phyloP scores from a whole-genome alignment of 1,284 basidiomycete genomes.

The Heterobasidion occidentale region DNA sequence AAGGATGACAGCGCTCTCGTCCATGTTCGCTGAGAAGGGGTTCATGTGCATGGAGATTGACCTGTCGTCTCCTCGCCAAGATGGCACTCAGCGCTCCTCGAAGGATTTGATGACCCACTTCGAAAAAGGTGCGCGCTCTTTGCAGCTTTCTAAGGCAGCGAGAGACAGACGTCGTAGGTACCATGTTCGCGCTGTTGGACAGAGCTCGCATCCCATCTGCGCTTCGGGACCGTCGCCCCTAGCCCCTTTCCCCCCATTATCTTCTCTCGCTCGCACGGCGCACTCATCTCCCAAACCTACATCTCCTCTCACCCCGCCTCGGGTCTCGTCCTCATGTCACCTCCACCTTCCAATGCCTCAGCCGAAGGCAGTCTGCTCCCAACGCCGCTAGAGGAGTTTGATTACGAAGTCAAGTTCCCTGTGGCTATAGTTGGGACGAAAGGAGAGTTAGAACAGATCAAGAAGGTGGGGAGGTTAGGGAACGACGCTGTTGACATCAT shows the following conservation, averaged over 20 bases:
- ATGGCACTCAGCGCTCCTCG: slow-evolving; percentile 17
- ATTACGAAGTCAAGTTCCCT: slow-evolving; percentile 59
- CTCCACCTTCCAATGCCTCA: slow-evolving; percentile 36
- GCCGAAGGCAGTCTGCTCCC: slow-evolving; percentile 27
- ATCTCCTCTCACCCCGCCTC: slow-evolving; percentile 57
- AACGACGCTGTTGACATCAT: neutral
- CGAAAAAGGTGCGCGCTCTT: neutral
- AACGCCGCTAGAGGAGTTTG: slow-evolving; percentile 38
- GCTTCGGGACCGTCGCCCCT: slow-evolving; percentile 23
- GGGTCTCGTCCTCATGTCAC: slow-evolving; percentile 53
- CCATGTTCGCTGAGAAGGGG: slow-evolving; percentile 47
- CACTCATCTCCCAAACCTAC: slow-evolving; percentile 58
- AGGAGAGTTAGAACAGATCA: slow-evolving; percentile 4
- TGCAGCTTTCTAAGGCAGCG: neutral
- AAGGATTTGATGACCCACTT: neutral
- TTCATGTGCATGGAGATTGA: slow-evolving; percentile 54
- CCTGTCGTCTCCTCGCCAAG: slow-evolving; percentile 27
- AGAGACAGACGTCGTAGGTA: neutral
- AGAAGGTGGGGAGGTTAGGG: neutral
- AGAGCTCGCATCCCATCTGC: slow-evolving; percentile 35
- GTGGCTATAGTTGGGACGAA: slow-evolving; percentile 39
- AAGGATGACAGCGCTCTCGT: slow-evolving; percentile 31
- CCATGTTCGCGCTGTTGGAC: neutral
- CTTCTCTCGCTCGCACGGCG: slow-evolving; percentile 40
- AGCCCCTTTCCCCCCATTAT: slow-evolving; percentile 61